Base-by-base conservation (phyloP, 768 basidiomycete species). In the Rhizopogon sp. region DNA sequence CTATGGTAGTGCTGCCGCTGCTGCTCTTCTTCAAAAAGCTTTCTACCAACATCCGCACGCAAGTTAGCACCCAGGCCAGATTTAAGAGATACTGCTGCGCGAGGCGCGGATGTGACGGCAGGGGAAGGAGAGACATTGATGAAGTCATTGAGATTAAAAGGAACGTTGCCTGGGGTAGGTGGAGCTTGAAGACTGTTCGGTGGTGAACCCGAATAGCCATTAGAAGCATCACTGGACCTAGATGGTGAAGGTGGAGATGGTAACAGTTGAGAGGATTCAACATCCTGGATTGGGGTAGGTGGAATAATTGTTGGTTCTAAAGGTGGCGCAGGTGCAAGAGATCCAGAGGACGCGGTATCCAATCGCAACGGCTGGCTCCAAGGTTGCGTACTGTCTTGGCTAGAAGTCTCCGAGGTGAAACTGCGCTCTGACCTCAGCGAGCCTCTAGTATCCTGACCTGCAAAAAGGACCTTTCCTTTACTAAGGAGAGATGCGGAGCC, bases 71-170 rank as follows among this genome's bases (percentile, higher is more conserved):
- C 76, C 45, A 74, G 66, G 42, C 66, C 65, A 22, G 67, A 63
- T 60, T 62, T 62, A 62, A 64, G 62, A 60, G 52, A 66, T 25
- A 71, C 63, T n/a, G 70, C 58, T 45, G 68, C 65, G 33, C 62
- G 72, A 9, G 63, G 63, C 44, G 69, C 62, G 2, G 65, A 54
- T 13, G 68, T 71, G 14, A 76, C 67, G 11, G 76, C 73, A 5
- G 84, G 83, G 3, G 84, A 83, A 13, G 85, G 85, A 25, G 87
- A 88, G 39, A 84, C 83, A 60, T 89, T 83, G 64, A 88, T 81
- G 65, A 82, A 90, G 55, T 89, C 87, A 59, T 79, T 79, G 56
- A 87, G 74, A 66, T 87, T 85, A 70, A 89, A 87, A 69, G 61
- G 69, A 60, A 59, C 69, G 39, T 60, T 62, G 39, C 58, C 70